Evolutionary conservation across 2,329 filamentous ascomycete genomes (phyloP).

Genomic region (Claviceps lovelessii): DNA sequence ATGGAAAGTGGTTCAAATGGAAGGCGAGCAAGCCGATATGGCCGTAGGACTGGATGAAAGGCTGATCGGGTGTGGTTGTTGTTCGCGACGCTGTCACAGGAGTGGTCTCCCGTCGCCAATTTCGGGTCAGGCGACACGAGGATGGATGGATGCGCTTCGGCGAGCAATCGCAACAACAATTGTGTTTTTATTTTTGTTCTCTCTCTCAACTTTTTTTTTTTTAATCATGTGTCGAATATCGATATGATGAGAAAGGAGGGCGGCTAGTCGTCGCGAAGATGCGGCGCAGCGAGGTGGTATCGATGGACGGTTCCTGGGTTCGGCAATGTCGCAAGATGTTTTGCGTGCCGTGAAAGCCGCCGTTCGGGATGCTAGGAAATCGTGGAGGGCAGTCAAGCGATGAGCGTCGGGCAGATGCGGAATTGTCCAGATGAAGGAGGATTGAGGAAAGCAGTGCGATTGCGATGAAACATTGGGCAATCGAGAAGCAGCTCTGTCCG

Average conservation of each 20-base stretch:
- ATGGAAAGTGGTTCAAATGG: not conserved
- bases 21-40: not conserved
- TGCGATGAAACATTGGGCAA: not conserved
- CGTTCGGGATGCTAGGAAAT: not conserved
- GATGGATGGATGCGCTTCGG: slow-evolving; percentile 1
- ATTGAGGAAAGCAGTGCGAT: slow-evolving; percentile 2
- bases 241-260: not conserved
- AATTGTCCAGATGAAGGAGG: slow-evolving; percentile 3
- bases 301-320: not conserved
- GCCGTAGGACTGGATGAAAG: not conserved
- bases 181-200: not conserved
- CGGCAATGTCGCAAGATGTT: not conserved
- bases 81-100: slow-evolving; percentile 5
- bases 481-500: slow-evolving; percentile 3
- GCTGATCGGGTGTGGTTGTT: not conserved
- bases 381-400: not conserved
- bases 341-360: not conserved
- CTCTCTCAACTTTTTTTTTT: no score
- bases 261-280: not conserved
- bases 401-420: not conserved
- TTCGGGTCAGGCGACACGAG: slow-evolving; percentile 3
- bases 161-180: not conserved
- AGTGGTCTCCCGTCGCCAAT: slow-evolving; percentile 4
- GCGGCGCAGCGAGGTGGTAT: not conserved
- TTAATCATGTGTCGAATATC: not conserved